Conservation (phyloP, 1,284 basidiomycete species). For the Sanguinoderma infundibulare region DNA sequence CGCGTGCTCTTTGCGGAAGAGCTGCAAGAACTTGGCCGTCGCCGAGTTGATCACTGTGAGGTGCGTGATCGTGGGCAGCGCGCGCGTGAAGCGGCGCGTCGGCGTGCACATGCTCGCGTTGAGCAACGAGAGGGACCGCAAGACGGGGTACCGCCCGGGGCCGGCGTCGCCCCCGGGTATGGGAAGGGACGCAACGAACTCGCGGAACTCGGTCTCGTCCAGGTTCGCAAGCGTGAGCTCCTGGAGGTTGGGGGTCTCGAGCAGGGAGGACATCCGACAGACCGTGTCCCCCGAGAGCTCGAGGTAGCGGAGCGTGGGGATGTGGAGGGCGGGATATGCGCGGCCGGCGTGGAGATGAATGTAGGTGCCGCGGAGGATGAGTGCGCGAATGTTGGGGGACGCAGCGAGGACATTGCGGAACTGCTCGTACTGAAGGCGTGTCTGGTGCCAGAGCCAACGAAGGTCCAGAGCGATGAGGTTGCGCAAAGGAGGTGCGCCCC, state of each 20-base stretch:
- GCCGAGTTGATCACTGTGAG: conserved; percentile 33
- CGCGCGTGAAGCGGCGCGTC: conserved; percentile 29
- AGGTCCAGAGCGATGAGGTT: conserved; percentile 31
- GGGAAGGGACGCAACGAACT: conserved; percentile 31
- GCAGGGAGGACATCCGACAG: conserved; percentile 31
- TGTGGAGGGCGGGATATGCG: conserved; percentile 23
- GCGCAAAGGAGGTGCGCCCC: conserved; percentile 22
- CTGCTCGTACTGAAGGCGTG: conserved; percentile 29
- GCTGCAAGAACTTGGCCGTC: conserved; percentile 31
- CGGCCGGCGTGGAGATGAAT: conserved; percentile 28
- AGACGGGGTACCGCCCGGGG: conserved; percentile 21
- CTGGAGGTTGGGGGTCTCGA: conserved; percentile 27
- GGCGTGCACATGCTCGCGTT: conserved; percentile 31
- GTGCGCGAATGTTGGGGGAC: conserved; percentile 28
- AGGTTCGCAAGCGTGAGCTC: conserved; percentile 34
- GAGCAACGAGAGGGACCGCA: conserved; percentile 26
- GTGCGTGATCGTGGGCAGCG: conserved; percentile 29
- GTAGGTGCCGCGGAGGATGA: conserved; percentile 33
- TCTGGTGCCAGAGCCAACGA: conserved; percentile 34
- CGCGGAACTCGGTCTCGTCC: conserved; percentile 36
- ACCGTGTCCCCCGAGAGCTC: conserved; percentile 34
- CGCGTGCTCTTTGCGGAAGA: conserved; percentile 29
- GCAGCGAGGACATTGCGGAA: conserved; percentile 29
- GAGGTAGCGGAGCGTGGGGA: conserved; percentile 31
- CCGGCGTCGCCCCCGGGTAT: not conserved